Conservation (phyloP, 2,329 filamentous ascomycete genomes). For the Didymella arachidicola region DNA sequence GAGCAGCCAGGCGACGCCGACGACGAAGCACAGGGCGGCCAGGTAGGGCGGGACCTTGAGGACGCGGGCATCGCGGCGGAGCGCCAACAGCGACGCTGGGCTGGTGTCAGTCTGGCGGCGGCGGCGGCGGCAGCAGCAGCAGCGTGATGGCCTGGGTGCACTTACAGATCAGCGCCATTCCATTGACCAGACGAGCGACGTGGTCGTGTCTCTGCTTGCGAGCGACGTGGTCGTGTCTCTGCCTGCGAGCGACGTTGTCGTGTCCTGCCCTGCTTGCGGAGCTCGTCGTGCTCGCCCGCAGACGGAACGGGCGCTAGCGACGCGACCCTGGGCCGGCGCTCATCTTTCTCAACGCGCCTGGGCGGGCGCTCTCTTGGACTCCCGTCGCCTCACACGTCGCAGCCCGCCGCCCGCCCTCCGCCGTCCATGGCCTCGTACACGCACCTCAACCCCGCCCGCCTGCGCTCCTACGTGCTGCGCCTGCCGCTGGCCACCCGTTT, state of each 20-base stretch:
- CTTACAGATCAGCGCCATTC: slow-evolving; percentile 50
- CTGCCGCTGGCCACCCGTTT: slow-evolving; percentile 87
- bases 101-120: slow-evolving; percentile 26
- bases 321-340: slow-evolving; percentile 10
- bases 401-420: slow-evolving; percentile 13
- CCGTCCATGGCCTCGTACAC: slow-evolving; percentile 55
- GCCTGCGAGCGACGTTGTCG: slow-evolving; percentile 16
- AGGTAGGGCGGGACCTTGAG: slow-evolving; percentile 87
- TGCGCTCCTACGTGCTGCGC: slow-evolving; percentile 81
- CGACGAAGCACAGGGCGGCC: slow-evolving; percentile 81
- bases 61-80: slow-evolving; percentile 82
- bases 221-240: slow-evolving; percentile 21
- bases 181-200: background rate
- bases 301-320: slow-evolving; percentile 2
- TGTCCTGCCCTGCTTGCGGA: slow-evolving; percentile 25
- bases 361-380: background rate
- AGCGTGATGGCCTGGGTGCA: background rate
- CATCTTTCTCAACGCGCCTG: slow-evolving; percentile 27
- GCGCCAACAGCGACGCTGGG: slow-evolving; percentile 65
- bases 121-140: background rate
- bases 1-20: slow-evolving; percentile 89
- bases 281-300: slow-evolving; percentile 8
- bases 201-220: slow-evolving; percentile 22
- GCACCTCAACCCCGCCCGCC: slow-evolving; percentile 73
- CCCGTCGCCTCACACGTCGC: slow-evolving; percentile 16